phyloP scores from a whole-genome alignment of 495 filamentous ascomycete species.

The Xylaria scruposa region DNA sequence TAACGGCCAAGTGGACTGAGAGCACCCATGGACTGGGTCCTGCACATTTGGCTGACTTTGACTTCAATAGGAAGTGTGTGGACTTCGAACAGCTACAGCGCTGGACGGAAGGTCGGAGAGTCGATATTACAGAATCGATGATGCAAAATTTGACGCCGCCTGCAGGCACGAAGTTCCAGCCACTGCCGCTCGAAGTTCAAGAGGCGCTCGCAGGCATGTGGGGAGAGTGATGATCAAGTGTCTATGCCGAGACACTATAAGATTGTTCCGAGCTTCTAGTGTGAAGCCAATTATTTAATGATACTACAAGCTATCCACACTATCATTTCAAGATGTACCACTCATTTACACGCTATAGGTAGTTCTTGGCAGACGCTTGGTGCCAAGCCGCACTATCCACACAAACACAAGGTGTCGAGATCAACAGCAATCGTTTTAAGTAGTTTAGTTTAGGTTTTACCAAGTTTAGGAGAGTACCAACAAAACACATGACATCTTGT shows the following conservation, averaged over 20 bases:
- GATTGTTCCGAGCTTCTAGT: background rate
- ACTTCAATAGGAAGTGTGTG: conserved; percentile 11
- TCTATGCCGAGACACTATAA: background rate
- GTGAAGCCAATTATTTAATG: background rate
- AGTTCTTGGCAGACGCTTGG: background rate
- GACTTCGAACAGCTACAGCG: conserved; percentile 7
- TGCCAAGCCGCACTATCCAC: background rate
- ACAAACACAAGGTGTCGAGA: no score
- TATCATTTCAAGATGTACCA: background rate
- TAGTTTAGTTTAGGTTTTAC: background rate
- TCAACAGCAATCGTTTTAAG: background rate
- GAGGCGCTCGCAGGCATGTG: conserved; percentile 14
- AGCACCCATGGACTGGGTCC: background rate
- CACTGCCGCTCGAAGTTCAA: conserved; percentile 11
- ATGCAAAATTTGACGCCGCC: conserved; percentile 10
- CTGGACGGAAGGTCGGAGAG: conserved; percentile 6
- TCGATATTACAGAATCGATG: conserved; percentile 4
- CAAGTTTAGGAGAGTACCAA: background rate
- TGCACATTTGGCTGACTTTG: conserved; percentile 1
- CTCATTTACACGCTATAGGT: background rate
- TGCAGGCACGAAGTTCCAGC: conserved; percentile 7
- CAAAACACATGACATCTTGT: no score
- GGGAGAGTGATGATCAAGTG: background rate
- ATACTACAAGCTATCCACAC: background rate
- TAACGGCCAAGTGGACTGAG: conserved; percentile 11